These are phyloP conservation scores for Fusarium sp. DNA, from an alignment of 2,329 filamentous ascomycete species.

Conservation along the genomic window DNA sequence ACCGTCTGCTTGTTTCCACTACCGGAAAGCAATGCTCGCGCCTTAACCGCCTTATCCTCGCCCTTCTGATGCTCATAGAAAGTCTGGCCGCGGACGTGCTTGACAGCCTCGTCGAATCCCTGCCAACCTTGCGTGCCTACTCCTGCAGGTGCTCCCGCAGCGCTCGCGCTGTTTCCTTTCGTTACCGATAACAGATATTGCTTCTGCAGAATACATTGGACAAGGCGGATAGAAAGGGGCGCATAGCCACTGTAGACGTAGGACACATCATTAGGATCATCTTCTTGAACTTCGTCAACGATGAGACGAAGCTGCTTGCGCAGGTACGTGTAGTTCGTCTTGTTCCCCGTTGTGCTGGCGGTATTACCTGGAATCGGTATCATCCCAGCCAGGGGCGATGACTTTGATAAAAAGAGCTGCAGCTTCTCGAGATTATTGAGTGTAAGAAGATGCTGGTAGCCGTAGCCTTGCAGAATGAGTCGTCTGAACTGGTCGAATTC, in stretches of 20 bases:
- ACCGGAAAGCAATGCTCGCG: conserved; percentile 83
- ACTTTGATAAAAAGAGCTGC: conserved; percentile 82
- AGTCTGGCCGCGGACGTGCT: conserved; percentile 86
- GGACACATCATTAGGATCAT: conserved; percentile 93
- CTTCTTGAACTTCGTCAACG: conserved; percentile 95
- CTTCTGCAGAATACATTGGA: conserved; percentile 95
- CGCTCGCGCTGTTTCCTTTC: conserved; percentile 66
- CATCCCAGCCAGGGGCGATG: conserved; percentile 82
- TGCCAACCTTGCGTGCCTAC: conserved; percentile 84
- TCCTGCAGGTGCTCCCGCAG: conserved; percentile 54
- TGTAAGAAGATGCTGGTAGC: conserved; percentile 93
- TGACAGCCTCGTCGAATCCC: conserved; percentile 92
- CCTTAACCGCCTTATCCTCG: conserved; percentile 91
- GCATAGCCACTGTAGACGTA: conserved; percentile 99
- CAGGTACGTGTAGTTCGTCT: conserved; percentile 91
- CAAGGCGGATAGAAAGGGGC: conserved; percentile 87
- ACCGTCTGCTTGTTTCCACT: conserved; percentile 85
- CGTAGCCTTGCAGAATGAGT: conserved; percentile 90
- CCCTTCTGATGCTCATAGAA: conserved; percentile 94
- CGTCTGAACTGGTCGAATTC: conserved; percentile 92
- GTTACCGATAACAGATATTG: conserved; percentile 80
- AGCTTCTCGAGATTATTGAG: conserved; percentile 90
- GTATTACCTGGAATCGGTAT: conserved; percentile 77
- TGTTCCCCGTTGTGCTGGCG: conserved; percentile 68
- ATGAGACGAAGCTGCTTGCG: conserved; percentile 90